Percentiles rank a stretch among this genome's conserved stretches.
These are phyloP conservation scores for Cadophora malorum DNA, from an alignment of 2,329 filamentous ascomycete genomes.

Conservation along the genomic window DNA sequence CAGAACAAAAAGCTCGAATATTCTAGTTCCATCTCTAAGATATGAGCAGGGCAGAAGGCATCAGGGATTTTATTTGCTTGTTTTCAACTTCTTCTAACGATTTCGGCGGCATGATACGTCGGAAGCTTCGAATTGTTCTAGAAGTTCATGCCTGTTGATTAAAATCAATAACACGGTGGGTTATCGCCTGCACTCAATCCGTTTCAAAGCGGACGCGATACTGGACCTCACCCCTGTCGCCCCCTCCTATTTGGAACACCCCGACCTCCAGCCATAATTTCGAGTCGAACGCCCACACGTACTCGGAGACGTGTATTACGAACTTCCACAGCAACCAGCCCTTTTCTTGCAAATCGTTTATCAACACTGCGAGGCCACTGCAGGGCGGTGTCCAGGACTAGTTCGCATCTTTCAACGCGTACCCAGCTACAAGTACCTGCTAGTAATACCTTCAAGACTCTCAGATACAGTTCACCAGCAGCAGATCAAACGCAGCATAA, in stretches of 20 bases:
- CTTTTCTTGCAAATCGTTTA: slow-evolving; percentile 7
- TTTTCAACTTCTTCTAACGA: background rate
- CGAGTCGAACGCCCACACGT: slow-evolving; percentile 24
- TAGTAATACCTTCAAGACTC: slow-evolving; percentile 8
- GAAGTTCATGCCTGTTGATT: slow-evolving; percentile 32
- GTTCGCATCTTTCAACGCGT: slow-evolving; percentile 17
- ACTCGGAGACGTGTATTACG: slow-evolving; percentile 32
- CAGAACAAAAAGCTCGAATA: background rate
- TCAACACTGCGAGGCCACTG: slow-evolving; percentile 27
- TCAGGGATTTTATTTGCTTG: background rate
- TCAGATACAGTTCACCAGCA: slow-evolving; percentile 13
- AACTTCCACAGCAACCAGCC: slow-evolving; percentile 36
- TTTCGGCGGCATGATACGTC: slow-evolving; percentile 13
- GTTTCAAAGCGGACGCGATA: slow-evolving; percentile 33
- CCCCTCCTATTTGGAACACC: slow-evolving; percentile 27
- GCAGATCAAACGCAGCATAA: slow-evolving; percentile 25
- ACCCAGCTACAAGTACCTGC: slow-evolving; percentile 4
- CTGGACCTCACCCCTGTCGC: slow-evolving; percentile 21
- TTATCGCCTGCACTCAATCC: slow-evolving; percentile 22
- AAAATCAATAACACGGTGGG: slow-evolving; percentile 28
- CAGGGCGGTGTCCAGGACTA: slow-evolving; percentile 30
- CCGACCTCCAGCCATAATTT: slow-evolving; percentile 25
- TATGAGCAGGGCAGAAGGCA: background rate
- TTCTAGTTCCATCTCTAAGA: background rate
- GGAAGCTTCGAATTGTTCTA: slow-evolving; percentile 24